Percentiles rank a stretch among this genome's conserved stretches.
phyloP scores from a whole-genome alignment of 768 basidiomycete genomes.

The Mycena albidolilacea region DNA sequence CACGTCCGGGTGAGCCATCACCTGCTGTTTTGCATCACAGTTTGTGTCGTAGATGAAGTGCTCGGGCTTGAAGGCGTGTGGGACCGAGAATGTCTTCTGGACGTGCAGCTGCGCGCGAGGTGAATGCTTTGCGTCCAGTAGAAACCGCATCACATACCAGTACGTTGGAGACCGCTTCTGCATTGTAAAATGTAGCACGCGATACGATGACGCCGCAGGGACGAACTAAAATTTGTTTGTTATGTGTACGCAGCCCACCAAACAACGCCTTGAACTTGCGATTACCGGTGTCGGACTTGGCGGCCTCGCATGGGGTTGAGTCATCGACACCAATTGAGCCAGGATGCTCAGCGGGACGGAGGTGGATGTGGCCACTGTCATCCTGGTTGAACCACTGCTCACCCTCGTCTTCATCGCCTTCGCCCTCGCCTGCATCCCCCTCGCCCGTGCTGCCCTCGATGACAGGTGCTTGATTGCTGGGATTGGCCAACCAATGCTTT shows the following conservation, averaged over 20 bases:
- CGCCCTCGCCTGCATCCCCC: not conserved
- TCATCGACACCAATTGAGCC: slow-evolving; percentile 5
- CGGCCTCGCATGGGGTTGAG: slow-evolving; percentile 18
- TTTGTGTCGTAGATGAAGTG: too few species aligned
- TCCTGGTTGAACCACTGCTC: slow-evolving; percentile 10
- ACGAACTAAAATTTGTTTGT: slow-evolving; percentile 38
- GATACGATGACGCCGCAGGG: slow-evolving; percentile 43
- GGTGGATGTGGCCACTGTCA: not conserved
- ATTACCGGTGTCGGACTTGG: slow-evolving; percentile 22
- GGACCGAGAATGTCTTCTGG: slow-evolving; percentile 43
- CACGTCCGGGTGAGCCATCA: too few species aligned
- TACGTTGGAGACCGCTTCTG: slow-evolving; percentile 40
- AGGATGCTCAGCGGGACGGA: not conserved
- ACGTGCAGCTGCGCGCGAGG: slow-evolving; percentile 1
- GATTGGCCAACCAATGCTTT: slow-evolving; percentile 11
- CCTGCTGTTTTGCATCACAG: too few species aligned
- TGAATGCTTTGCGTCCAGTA: not conserved
- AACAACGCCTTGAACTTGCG: slow-evolving; percentile 33
- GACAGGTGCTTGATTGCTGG: not conserved
- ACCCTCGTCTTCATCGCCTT: too few species aligned
- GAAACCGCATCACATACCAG: slow-evolving; percentile 27
- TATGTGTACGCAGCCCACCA: slow-evolving; percentile 38
- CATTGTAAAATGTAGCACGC: slow-evolving; percentile 38
- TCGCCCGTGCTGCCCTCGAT: not conserved
- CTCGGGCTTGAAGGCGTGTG: slow-evolving; percentile 43